Conservation (phyloP, 495 filamentous ascomycete species). For the Tuber melanosporum region DNA sequence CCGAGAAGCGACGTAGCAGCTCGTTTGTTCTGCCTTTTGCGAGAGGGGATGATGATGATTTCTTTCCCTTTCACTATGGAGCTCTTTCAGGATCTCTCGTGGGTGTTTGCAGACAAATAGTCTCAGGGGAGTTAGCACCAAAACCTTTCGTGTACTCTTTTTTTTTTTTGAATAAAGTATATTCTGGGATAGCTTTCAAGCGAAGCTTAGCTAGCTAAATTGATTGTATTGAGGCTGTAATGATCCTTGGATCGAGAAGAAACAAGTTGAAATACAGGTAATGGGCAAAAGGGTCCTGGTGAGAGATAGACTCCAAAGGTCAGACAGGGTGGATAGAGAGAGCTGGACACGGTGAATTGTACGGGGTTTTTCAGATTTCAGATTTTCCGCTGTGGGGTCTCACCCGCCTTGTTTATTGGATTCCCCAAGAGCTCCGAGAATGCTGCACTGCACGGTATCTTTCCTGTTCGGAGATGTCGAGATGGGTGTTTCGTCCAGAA, state of each 20-base stretch:
- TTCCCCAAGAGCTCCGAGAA: not conserved
- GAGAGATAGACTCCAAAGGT: not conserved
- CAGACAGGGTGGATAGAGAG: not conserved
- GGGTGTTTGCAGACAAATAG: not conserved
- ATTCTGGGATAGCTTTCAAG: not conserved
- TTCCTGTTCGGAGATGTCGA: not conserved
- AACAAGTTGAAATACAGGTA: not conserved
- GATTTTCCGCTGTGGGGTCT: not conserved
- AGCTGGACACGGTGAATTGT: not conserved
- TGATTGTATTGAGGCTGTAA: not conserved
- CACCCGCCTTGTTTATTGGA: not conserved
- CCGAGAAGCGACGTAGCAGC: not conserved
- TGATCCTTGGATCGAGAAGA: not conserved
- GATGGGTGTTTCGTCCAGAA: not conserved
- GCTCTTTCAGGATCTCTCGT: not conserved
- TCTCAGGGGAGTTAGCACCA: not conserved
- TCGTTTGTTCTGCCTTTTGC: slow-evolving; percentile 1
- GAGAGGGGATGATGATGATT: slow-evolving; percentile 2
- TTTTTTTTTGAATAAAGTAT: not conserved
- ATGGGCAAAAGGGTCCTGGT: not conserved
- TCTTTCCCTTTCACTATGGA: not conserved
- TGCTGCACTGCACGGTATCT: not conserved
- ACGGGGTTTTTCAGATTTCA: not conserved
- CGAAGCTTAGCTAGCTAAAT: not conserved
- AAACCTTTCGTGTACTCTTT: not conserved